Evolutionary conservation across 305 asterid species (phyloP).

Genomic region (Fraxinus dipetala): DNA sequence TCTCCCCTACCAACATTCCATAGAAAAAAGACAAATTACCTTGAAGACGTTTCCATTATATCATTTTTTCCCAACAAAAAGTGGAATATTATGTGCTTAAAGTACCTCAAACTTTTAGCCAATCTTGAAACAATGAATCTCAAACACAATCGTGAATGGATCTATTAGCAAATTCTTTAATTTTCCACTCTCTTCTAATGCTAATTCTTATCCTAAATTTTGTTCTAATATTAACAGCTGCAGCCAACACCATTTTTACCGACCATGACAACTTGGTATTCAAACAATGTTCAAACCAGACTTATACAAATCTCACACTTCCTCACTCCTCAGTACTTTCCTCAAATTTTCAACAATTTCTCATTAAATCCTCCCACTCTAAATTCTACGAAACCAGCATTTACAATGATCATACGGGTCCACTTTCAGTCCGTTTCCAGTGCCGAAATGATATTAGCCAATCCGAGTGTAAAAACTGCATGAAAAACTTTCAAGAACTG

Average conservation of each 20-base stretch:
- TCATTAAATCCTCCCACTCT: slow-evolving; percentile 37
- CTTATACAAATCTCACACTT: slow-evolving; percentile 24
- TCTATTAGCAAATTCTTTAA: neutral
- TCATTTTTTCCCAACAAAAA: neutral
- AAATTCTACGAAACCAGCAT: slow-evolving; percentile 50
- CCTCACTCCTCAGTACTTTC: slow-evolving; percentile 34
- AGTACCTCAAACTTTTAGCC: neutral
- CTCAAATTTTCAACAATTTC: slow-evolving; percentile 41
- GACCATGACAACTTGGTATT: slow-evolving; percentile 40
- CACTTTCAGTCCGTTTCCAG: slow-evolving; percentile 56
- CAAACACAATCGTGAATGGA: slow-evolving; percentile 29
- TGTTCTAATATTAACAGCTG: slow-evolving; percentile 18
- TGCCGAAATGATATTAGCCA: slow-evolving; percentile 46
- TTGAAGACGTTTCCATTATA: neutral
- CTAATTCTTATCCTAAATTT: slow-evolving; percentile 22
- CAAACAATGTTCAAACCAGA: slow-evolving; percentile 45
- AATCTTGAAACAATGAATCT: neutral
- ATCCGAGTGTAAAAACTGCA: slow-evolving; percentile 49
- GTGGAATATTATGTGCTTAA: neutral
- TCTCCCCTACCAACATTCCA: neutral
- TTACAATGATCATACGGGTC: slow-evolving; percentile 28
- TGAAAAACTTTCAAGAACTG: slow-evolving; percentile 29
- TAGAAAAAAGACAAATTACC: neutral
- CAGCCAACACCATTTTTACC: slow-evolving; percentile 15
- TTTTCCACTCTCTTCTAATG: slow-evolving; percentile 1